Evolutionary conservation across 108 stramenopile genomes (phyloP).

Genomic region (Fragilariopsis cylindrus): DNA sequence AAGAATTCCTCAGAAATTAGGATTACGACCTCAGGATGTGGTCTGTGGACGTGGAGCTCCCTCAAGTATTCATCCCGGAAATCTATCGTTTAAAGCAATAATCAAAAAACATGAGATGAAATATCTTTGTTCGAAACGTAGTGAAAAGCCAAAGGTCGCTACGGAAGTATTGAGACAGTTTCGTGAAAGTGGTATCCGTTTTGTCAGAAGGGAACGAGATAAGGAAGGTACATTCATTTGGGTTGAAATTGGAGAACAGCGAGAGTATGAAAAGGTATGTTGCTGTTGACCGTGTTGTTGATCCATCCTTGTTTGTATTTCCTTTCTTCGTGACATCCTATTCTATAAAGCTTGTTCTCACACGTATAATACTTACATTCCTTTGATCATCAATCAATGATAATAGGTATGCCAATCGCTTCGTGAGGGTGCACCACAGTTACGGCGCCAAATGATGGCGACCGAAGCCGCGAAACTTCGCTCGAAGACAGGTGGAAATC

Average conservation of each 20-base stretch:
- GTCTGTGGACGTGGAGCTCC: conserved; percentile 76
- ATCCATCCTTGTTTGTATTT: too few species aligned
- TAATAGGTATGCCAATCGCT: conserved; percentile 43
- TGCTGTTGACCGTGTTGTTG: conserved; percentile 11
- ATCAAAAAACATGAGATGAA: conserved; percentile 53
- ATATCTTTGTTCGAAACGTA: conserved; percentile 41
- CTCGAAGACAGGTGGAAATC: background rate
- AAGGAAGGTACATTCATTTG: conserved; percentile 16
- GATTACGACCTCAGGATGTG: conserved; percentile 28
- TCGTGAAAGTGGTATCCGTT: conserved; percentile 44
- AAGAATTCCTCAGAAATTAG: background rate
- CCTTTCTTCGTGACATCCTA: too few species aligned
- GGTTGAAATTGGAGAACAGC: conserved; percentile 55
- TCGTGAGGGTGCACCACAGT: conserved; percentile 59
- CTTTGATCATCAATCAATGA: too few species aligned
- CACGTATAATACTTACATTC: too few species aligned
- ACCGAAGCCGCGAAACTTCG: background rate
- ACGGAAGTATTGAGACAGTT: conserved; percentile 49
- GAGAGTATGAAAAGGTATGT: conserved; percentile 52
- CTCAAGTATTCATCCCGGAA: conserved; percentile 69
- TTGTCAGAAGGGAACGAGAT: conserved; percentile 58
- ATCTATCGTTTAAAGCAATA: conserved; percentile 58
- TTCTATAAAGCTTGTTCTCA: too few species aligned
- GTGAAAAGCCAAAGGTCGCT: conserved; percentile 65
- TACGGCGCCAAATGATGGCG: conserved; percentile 35